These are phyloP conservation scores for Aspergillus carlsbadensis DNA, from an alignment of 495 filamentous ascomycete species.

Conservation along the genomic window DNA sequence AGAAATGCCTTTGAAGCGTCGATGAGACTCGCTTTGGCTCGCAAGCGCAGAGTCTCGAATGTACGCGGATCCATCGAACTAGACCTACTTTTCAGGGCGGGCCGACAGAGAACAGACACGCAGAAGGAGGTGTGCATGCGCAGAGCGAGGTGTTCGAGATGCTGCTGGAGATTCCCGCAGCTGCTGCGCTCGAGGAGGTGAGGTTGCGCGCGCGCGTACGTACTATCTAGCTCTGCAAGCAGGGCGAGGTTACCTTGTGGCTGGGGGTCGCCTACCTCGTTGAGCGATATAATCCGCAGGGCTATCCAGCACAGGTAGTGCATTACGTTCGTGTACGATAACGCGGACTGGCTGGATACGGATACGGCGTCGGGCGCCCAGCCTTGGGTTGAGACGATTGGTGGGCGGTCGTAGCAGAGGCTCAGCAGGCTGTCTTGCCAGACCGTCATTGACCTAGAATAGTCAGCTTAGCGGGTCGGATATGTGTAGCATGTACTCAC, in stretches of 20 bases:
- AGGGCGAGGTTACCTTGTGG: constrained; percentile 19
- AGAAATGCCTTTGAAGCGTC: constrained; percentile 35
- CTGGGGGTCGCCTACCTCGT: constrained; percentile 9
- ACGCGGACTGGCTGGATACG: constrained; percentile 6
- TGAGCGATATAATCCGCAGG: constrained; percentile 23
- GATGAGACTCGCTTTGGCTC: constrained; percentile 31
- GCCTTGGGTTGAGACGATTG: constrained; percentile 28
- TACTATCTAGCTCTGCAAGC: constrained; percentile 24
- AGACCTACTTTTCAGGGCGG: constrained; percentile 29
- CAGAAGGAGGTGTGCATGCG: constrained; percentile 35
- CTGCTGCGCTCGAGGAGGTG: constrained; percentile 23
- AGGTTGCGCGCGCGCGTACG: constrained; percentile 20
- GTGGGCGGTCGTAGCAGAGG: constrained; percentile 36
- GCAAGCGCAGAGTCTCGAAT: constrained; percentile 17
- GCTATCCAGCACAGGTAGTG: constrained; percentile 29
- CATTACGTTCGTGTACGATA: constrained; percentile 34
- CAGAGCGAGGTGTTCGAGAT: constrained; percentile 36
- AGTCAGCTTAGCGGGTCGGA: neutral
- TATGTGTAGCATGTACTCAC: constrained; percentile 14
- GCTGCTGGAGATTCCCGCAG: constrained; percentile 33
- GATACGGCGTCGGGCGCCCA: constrained; percentile 20
- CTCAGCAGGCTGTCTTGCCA: constrained; percentile 41
- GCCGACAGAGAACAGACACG: constrained; percentile 33
- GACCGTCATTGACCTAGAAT: constrained; percentile 28
- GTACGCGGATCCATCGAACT: constrained; percentile 5